phyloP scores from a whole-genome alignment of 1,139 yeast genomes.

The Hansenula sp. region DNA sequence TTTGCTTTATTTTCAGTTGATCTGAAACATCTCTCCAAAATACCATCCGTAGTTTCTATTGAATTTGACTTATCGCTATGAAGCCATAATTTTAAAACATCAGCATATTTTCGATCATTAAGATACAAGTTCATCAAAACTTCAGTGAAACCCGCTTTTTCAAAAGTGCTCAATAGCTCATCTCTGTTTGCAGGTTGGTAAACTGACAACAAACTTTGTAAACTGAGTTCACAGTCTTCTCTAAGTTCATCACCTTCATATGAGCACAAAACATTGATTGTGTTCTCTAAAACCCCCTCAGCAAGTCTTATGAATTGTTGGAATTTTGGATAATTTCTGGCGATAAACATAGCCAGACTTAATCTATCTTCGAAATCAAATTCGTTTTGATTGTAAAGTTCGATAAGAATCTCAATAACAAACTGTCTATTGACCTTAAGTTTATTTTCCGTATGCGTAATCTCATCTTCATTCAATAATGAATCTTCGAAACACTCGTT shows the following conservation, averaged over 20 bases:
- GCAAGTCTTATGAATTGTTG: conserved; percentile 70
- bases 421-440: conserved; percentile 23
- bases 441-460: conserved; percentile 16
- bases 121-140: conserved; percentile 58
- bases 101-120: conserved; percentile 46
- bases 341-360: conserved; percentile 63
- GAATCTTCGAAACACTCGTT: conserved; percentile 81
- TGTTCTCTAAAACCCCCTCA: conserved; percentile 45
- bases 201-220: conserved; percentile 61
- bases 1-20: conserved; percentile 25
- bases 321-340: conserved; percentile 77
- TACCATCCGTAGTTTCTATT: conserved; percentile 22
- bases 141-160: conserved; percentile 50
- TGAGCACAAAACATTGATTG: conserved; percentile 50
- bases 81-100: conserved; percentile 41
- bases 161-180: conserved; percentile 43
- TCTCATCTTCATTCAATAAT: conserved; percentile 49
- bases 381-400: conserved; percentile 15
- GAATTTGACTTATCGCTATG: conserved; percentile 16
- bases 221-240: conserved; percentile 69
- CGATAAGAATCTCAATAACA: conserved; percentile 23
- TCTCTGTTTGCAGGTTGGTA: conserved; percentile 55
- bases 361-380: conserved; percentile 23
- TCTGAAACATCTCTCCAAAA: conserved; percentile 38
- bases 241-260: conserved; percentile 28